phyloP scores from a whole-genome alignment of 1,284 basidiomycete genomes.

The Trametes polyzona region DNA sequence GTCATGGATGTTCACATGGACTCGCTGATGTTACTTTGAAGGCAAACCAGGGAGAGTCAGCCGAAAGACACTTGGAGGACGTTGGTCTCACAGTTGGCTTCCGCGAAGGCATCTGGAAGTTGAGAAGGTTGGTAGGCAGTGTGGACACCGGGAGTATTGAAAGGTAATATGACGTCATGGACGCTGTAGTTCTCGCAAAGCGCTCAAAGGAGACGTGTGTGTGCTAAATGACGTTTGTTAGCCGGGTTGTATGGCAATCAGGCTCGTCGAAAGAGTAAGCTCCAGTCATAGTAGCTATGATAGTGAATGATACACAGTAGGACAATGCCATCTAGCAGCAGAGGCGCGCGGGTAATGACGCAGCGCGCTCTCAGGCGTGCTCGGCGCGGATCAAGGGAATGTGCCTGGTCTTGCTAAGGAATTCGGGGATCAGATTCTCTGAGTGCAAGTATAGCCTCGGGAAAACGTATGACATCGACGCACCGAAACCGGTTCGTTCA shows the following conservation, averaged over 20 bases:
- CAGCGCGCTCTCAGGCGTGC: not conserved
- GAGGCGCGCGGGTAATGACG: too few relatives aligned
- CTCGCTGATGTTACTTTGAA: too few relatives aligned
- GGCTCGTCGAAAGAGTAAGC: too few relatives aligned
- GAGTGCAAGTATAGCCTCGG: not conserved
- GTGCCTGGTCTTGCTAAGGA: not conserved
- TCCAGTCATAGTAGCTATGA: too few relatives aligned
- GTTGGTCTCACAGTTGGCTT: not conserved
- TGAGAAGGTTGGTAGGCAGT: not conserved
- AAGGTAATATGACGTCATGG: not conserved
- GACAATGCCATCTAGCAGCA: too few relatives aligned
- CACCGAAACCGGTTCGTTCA: too few relatives aligned
- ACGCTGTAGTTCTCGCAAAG: too few relatives aligned
- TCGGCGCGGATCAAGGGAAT: not conserved
- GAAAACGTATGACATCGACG: not conserved
- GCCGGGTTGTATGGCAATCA: too few relatives aligned
- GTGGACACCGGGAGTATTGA: not conserved
- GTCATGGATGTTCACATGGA: not conserved
- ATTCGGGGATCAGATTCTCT: not conserved
- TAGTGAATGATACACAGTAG: too few relatives aligned
- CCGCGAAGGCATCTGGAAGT: not conserved
- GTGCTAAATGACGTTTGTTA: too few relatives aligned
- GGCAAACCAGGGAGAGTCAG: too few relatives aligned
- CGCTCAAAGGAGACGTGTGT: too few relatives aligned
- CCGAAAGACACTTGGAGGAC: not conserved